Base-by-base conservation (phyloP, 441 rosid genomes). In the Populus hybrid region DNA sequence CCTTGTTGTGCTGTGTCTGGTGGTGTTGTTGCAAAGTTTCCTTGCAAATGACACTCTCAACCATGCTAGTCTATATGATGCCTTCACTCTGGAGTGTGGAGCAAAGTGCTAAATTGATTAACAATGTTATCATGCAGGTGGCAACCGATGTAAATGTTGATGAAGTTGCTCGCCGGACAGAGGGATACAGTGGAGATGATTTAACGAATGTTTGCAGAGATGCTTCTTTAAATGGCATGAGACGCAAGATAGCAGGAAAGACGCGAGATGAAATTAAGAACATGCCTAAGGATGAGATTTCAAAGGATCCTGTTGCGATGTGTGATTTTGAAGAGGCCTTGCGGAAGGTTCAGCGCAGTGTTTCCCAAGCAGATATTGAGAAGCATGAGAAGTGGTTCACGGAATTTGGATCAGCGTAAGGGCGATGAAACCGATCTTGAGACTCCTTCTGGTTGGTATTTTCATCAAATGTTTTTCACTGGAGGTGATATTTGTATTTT, bases 111-210 rank as follows among this genome's bases (percentile, higher is more conserved):
- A 14, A 36, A 42, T 21, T 67, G 54, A 42, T 79, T 24, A 59
- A 28, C 42, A 32, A 26, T 73, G 10, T 20, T 59, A 30, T 32
- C 40, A 30, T 8, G 10, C 79, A 96, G 99, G 98, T 96, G 79
- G 93, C 99, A 30, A 50, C 87, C 66, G 99, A 94, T 83, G 99
- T 96, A 42, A 78, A 96, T 82, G 90, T 93, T 6, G 98, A 96
- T 76, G 97, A 92, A 35, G 99, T 94, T 81, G 97, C 99, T 76
- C 87, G 90, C 66, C 86, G 90, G 82, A 93, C 98, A n/a, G 97
- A 94, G 1, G 98, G 99, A 79, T 94, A 96, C 84, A 96, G 98
- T 87, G 99, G 99, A 81, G 98, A 96, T 61, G 99, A 96, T 89
- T 96, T 96, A 75, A 94, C 99, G 5, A 96, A 94, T 69, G 97